Percentiles rank a stretch among this genome's conserved stretches.
phyloP scores from a whole-genome alignment of 2,329 filamentous ascomycete genomes.

The Xylariaceae sp. region DNA sequence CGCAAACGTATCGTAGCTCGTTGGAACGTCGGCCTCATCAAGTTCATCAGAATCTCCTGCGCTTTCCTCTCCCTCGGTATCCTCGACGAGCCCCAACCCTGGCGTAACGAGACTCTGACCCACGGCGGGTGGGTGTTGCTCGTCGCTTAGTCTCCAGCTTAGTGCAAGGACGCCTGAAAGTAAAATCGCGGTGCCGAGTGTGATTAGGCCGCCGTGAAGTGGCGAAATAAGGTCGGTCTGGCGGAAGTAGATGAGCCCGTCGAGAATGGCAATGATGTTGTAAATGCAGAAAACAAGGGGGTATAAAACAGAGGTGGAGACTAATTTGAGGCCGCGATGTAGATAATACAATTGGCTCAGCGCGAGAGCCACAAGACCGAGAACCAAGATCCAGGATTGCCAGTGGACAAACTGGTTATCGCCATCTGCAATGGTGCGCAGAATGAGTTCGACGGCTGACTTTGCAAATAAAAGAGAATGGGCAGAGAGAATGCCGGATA shows the following conservation, averaged over 20 bases:
- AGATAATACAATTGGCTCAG: slow-evolving; percentile 93
- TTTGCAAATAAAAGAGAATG: slow-evolving; percentile 93
- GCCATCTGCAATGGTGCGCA: slow-evolving; percentile 78
- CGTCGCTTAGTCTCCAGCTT: slow-evolving; percentile 88
- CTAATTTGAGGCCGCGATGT: slow-evolving; percentile 87
- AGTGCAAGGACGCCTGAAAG: slow-evolving; percentile 85
- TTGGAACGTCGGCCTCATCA: slow-evolving; percentile 40
- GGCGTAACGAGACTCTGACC: slow-evolving; percentile 72
- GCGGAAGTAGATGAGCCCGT: slow-evolving; percentile 94
- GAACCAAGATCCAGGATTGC: slow-evolving; percentile 89
- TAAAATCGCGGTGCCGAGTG: slow-evolving; percentile 81
- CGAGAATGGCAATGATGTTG: slow-evolving; percentile 97
- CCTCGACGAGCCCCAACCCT: slow-evolving; percentile 77
- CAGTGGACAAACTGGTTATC: slow-evolving; percentile 93
- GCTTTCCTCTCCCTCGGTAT: slow-evolving; percentile 58
- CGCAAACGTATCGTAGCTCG: slow-evolving; percentile 50
- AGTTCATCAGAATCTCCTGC: slow-evolving; percentile 48
- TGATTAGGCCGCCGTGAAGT: slow-evolving; percentile 75
- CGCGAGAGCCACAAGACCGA: slow-evolving; percentile 77
- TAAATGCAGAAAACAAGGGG: slow-evolving; percentile 98
- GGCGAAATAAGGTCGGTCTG: slow-evolving; percentile 78
- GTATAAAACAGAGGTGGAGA: slow-evolving; percentile 93
- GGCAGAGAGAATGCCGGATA: slow-evolving; percentile 90
- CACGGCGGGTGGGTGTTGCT: slow-evolving; percentile 59
- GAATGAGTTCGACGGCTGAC: slow-evolving; percentile 90